Evolutionary conservation across 1,284 basidiomycete genomes (phyloP), one percentile per base, ranked within the genome.

Genomic region (Golubevia pallescens): DNA sequence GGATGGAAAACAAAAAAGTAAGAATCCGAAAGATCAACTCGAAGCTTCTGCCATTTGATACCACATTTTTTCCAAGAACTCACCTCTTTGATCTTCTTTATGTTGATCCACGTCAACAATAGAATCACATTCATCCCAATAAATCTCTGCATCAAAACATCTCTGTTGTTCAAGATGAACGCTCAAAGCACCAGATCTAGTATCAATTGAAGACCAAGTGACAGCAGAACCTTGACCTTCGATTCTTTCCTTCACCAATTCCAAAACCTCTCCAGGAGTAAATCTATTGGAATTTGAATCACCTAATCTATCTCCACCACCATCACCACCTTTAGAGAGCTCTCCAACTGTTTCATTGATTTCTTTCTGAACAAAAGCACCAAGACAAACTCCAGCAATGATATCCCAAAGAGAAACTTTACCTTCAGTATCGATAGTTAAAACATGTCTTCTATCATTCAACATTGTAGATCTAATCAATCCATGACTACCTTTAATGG

Each of bases 61-160:
- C n/a, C n/a, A n/a, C n/a, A n/a, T n/a, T n/a, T n/a, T 21, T 3
- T 32, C 23, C 6, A 20, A 19, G 32, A 8, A 53, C 56, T 72
- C 67, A 1, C 69, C 68, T 23, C 79, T 60, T 54, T 91, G 88
- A 79, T 98, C 95, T 58, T 95, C 93, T 58, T 88, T 90, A 70
- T 90, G 89, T 61, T 52, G 20, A 54, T 52, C 2, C 58, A 53
- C 28, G 67, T 62, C 23, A 67, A 57, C 57, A 69, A 77, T 34
- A 59, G 60, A 61, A 68, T 93, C 62, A 91, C 90, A 86, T 66
- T 99, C 96, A 84, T 98, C 95, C 2, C 92, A 91, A 82, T 97
- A 98, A 2, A 96, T 91, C 86, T 99, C 97, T 8, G 93, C 93
- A 68, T 97, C 95, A 84, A 97, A 98, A 73, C 92, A 93, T 58